Percentiles rank a stretch among this genome's conserved stretches.
Evolutionary conservation across 805 yeast genomes (phyloP).

Genomic region (Zygosaccharomyces kombuchaensis): DNA sequence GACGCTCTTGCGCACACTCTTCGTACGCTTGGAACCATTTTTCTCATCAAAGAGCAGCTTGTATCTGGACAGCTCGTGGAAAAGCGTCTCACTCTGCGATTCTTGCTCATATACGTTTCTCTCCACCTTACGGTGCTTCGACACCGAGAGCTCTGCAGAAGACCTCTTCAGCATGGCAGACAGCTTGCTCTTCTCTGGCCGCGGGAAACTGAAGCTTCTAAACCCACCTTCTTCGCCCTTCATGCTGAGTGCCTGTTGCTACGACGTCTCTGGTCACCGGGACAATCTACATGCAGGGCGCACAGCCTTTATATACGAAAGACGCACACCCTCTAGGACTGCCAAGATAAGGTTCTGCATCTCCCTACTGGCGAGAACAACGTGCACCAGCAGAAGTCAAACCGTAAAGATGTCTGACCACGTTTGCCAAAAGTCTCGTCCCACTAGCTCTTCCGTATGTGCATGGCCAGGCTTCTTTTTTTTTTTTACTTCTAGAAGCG

Average conservation of each 20-base stretch:
- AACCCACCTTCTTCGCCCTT: not conserved
- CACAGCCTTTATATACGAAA: not conserved
- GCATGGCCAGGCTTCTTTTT: not conserved
- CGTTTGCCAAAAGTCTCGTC: not conserved
- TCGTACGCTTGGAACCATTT: not conserved
- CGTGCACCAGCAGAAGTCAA: not conserved
- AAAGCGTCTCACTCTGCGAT: conserved; percentile 11
- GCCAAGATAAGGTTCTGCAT: not conserved
- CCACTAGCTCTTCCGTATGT: not conserved
- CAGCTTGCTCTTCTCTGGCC: not conserved
- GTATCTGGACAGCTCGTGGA: conserved; percentile 9
- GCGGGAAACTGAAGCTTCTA: conserved; percentile 6
- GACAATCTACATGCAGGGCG: not conserved
- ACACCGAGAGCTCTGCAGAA: not conserved
- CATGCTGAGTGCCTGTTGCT: not conserved
- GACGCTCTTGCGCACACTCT: not conserved
- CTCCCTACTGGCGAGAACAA: not conserved
- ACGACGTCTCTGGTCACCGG: not conserved
- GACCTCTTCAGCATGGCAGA: not conserved
- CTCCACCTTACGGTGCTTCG: conserved; percentile 2
- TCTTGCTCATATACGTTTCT: conserved; percentile 7
- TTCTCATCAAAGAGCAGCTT: not conserved
- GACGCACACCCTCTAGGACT: not conserved
- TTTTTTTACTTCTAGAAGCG: not conserved
- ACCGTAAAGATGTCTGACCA: not conserved